Base-by-base conservation (phyloP, 306 rosid genomes). In the Trichosanthes truncata region DNA sequence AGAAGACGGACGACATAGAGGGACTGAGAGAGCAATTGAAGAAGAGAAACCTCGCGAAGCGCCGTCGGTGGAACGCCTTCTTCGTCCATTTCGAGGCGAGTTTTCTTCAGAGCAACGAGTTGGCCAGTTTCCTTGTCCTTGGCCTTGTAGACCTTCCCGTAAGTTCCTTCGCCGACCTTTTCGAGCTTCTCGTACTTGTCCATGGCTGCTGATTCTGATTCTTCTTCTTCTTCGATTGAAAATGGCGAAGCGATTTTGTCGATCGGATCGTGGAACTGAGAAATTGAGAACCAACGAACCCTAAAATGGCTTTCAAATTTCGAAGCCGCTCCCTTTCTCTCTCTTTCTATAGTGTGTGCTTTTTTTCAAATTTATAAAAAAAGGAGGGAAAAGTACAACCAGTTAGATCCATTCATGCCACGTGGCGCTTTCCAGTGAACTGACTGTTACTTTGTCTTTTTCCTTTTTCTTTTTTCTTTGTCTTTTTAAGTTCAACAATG, bases 151-250 rank as follows among this genome's bases (percentile, higher is more conserved):
- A 94, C 98, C 67, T 94, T 94, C 13, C 98, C 98, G 83, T 95
- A 95, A 0, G 98, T 95, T 2, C 98, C 98, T 86, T 95, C 98
- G 9, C 98, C 98, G 0, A 92, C 98, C 87, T 95, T 95, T 89
- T 95, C 98, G 0, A 95, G 85, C 81, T 95, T 95, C 89, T 95
- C 97, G 89, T 95, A 92, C 80, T 92, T 92, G 0, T 95, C 98
- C 98, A 95, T 93, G 78, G 53, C 43, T 51, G 18, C n/a, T 46
- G 74, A 4, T 53, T 53, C 66, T 5, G 12, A 0, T 57, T 55
- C 12, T 57, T 4, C 13, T 41, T 63, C 45, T 33, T 31, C 43
- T 33, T 60, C 6, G 46, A 65, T 65, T 35, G 72, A 17, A 35
- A 36, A 14, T 9, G 26, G 17, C 6, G 48, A 20, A 66, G 2